phyloP scores from a whole-genome alignment of 331 rosid genomes.

The Rhamnella rubrinervis region DNA sequence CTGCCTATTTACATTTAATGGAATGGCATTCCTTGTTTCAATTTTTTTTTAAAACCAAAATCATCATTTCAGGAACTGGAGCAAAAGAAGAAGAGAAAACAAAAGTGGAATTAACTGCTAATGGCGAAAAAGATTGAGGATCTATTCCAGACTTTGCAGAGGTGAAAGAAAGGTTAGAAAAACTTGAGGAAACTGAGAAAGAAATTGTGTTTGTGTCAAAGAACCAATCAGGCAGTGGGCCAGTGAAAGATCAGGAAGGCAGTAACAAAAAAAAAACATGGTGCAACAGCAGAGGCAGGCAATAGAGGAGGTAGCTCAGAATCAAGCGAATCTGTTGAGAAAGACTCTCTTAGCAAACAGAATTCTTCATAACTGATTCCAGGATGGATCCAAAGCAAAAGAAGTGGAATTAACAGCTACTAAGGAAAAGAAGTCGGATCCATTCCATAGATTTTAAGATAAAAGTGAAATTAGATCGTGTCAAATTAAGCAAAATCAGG shows the following conservation, averaged over 20 bases:
- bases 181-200: slow-evolving; percentile 73
- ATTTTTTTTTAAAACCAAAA: slow-evolving; percentile 25
- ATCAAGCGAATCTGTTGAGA: slow-evolving; percentile 30
- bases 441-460: neutral
- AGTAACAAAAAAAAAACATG: slow-evolving; percentile 29
- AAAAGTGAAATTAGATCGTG: neutral
- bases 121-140: slow-evolving; percentile 37
- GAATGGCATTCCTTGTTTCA: neutral
- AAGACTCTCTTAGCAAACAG: slow-evolving; percentile 30
- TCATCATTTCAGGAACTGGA: slow-evolving; percentile 57
- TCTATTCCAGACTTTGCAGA: slow-evolving; percentile 44
- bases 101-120: slow-evolving; percentile 50
- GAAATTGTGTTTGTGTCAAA: slow-evolving; percentile 64
- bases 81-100: slow-evolving; percentile 58
- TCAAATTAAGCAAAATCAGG: too few species aligned
- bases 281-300: slow-evolving; percentile 27
- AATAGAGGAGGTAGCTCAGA: slow-evolving; percentile 20
- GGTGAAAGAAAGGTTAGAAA: slow-evolving; percentile 68
- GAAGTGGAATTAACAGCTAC: neutral
- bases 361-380: slow-evolving; percentile 26
- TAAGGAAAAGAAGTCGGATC: too few species aligned
- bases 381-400: slow-evolving; percentile 27
- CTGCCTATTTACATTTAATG: neutral
- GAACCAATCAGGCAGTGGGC: slow-evolving; percentile 33
- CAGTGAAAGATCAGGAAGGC: slow-evolving; percentile 23